Evolutionary conservation across 306 rosid genomes (phyloP).

Genomic region (Lupinus albus): DNA sequence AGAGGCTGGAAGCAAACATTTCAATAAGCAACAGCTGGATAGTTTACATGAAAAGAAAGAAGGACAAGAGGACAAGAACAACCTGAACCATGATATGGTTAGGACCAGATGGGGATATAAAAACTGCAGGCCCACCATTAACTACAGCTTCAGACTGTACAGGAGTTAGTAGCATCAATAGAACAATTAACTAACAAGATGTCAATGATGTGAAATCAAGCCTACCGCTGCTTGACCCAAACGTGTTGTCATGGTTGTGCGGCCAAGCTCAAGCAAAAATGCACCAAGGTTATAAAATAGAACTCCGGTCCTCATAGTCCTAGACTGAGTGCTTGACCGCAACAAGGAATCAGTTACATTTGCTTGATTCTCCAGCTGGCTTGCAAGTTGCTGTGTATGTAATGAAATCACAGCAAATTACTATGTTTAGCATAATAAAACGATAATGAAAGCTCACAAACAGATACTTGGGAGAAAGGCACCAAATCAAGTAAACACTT

Average conservation of each 20-base stretch:
- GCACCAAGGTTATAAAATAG: conserved; percentile 85
- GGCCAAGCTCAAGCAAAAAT: conserved; percentile 93
- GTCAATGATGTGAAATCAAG: conserved; percentile 39
- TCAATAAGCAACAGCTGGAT: conserved; percentile 49
- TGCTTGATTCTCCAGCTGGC: conserved; percentile 83
- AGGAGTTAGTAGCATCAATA: conserved; percentile 39
- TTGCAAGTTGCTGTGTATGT: conserved; percentile 68
- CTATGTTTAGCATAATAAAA: conserved; percentile 31
- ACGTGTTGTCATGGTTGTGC: conserved; percentile 85
- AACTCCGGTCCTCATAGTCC: conserved; percentile 69
- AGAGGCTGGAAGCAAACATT: conserved; percentile 73
- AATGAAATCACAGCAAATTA: conserved; percentile 29
- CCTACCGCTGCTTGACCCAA: conserved; percentile 88
- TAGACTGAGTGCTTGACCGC: conserved; percentile 67
- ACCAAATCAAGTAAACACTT: conserved; percentile 20
- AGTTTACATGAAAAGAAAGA: conserved; percentile 35
- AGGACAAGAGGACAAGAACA: conserved; percentile 37
- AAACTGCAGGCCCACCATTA: conserved; percentile 97
- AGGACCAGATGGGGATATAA: conserved; percentile 87
- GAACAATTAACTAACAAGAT: conserved; percentile 39
- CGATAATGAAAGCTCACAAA: conserved; percentile 29
- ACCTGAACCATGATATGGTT: conserved; percentile 99
- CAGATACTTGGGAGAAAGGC: conserved; percentile 15
- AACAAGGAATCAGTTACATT: conserved; percentile 60
- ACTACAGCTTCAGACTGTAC: conserved; percentile 92